Percentiles rank a stretch among this genome's conserved stretches.
These are phyloP conservation scores for Oryza longistaminata DNA, from an alignment of 176 grass and related monocot species.

Conservation along the genomic window DNA sequence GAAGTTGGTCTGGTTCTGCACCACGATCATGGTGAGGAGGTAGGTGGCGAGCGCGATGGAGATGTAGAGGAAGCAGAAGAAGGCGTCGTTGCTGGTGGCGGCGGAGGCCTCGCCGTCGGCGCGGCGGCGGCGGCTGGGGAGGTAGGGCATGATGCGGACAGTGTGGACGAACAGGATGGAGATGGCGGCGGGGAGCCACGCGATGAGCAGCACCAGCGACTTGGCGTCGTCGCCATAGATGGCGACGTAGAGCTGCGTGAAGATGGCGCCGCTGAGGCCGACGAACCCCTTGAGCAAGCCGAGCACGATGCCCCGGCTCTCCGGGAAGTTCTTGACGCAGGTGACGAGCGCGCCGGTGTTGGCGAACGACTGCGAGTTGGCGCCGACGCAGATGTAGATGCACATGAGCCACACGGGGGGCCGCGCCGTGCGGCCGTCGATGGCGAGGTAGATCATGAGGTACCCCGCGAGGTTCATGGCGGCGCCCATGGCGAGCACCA, in stretches of 20 bases:
- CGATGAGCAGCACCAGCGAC: no score
- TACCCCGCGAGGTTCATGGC: slow-evolving; percentile 56
- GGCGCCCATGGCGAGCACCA: slow-evolving; percentile 45
- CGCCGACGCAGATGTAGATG: slow-evolving; percentile 44
- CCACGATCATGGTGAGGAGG: slow-evolving; percentile 47
- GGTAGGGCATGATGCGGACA: no score
- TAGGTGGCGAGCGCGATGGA: slow-evolving; percentile 39
- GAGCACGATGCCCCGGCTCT: slow-evolving; percentile 47
- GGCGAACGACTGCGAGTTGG: slow-evolving; percentile 49
- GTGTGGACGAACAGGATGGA: no score
- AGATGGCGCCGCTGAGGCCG: slow-evolving; percentile 71
- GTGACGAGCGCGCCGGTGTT: slow-evolving; percentile 51
- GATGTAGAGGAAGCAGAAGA: slow-evolving; percentile 56
- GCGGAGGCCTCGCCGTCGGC: not conserved
- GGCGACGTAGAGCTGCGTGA: slow-evolving; percentile 65
- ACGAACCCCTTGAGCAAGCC: slow-evolving; percentile 67
- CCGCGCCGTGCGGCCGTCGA: slow-evolving; percentile 19
- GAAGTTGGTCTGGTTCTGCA: slow-evolving; percentile 30
- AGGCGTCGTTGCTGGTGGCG: slow-evolving; percentile 1
- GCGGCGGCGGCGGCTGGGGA: not conserved
- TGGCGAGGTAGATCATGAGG: slow-evolving; percentile 58
- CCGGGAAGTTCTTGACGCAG: slow-evolving; percentile 51
- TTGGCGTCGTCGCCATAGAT: not conserved
- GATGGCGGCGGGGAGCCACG: no score
- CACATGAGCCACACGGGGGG: slow-evolving; percentile 48